phyloP scores from a whole-genome alignment of 2,329 filamentous ascomycete species.

The Fusarium sp. region DNA sequence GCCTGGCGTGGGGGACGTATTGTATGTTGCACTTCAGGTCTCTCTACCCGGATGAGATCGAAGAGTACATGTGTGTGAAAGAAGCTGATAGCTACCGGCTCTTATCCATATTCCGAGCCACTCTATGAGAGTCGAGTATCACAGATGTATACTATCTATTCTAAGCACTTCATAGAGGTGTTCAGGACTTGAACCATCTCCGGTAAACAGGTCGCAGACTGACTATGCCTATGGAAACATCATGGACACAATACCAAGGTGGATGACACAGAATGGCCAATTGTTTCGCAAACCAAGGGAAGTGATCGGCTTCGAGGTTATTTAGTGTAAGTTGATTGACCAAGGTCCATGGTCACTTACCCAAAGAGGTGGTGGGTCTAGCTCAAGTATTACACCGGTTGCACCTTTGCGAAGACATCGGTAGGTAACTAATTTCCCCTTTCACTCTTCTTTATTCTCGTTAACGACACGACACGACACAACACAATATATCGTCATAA shows the following conservation, averaged over 20 bases:
- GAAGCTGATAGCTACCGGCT: no score
- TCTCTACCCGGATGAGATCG: no score
- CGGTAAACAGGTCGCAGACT: background rate
- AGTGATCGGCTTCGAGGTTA: conserved; percentile 9
- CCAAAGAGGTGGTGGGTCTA: conserved; percentile 33
- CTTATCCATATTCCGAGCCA: no score
- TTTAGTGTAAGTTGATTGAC: conserved; percentile 30
- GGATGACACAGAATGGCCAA: background rate
- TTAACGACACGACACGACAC: background rate
- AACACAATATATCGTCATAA: background rate
- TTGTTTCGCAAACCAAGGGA: background rate
- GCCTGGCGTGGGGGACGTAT: background rate
- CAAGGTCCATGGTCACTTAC: background rate
- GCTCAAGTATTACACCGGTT: background rate
- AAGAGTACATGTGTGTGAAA: no score
- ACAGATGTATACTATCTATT: no score
- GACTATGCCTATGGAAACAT: background rate
- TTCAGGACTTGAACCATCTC: background rate
- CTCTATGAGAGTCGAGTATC: no score
- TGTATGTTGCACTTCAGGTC: background rate
- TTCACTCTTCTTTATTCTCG: background rate
- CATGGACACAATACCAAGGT: background rate
- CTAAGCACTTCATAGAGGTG: no score
- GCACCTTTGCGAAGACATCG: background rate
- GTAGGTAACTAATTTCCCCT: background rate